Evolutionary conservation across 352 stramenopile genomes (phyloP).

Genomic region (Pythium dissotocum): DNA sequence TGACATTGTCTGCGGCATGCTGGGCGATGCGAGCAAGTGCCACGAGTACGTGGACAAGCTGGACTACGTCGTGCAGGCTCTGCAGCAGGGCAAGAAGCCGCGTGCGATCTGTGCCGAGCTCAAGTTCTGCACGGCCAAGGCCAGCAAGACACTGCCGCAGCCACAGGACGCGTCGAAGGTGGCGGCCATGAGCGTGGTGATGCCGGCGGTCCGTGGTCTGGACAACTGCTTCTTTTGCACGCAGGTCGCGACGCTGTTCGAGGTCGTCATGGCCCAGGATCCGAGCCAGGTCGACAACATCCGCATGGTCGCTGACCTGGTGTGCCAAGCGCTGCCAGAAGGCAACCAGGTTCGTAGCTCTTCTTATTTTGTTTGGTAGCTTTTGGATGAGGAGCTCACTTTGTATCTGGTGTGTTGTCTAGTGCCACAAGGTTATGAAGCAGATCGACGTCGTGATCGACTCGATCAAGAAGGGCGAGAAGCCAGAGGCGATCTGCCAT

Average conservation of each 20-base stretch:
- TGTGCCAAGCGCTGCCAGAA: slow-evolving; percentile 50
- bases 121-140: slow-evolving; percentile 44
- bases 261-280: slow-evolving; percentile 50
- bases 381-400: slow-evolving; percentile 1
- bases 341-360: slow-evolving; percentile 49
- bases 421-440: slow-evolving; percentile 46
- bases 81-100: slow-evolving; percentile 63
- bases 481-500: slow-evolving; percentile 48
- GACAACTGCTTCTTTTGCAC: slow-evolving; percentile 62
- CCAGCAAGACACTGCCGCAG: slow-evolving; percentile 4
- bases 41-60: slow-evolving; percentile 70
- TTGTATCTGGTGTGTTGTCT: slow-evolving; percentile 14
- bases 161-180: neutral
- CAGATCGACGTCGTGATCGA: slow-evolving; percentile 61
- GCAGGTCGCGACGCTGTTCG: slow-evolving; percentile 48
- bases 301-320: slow-evolving; percentile 50
- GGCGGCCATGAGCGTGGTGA: neutral
- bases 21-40: slow-evolving; percentile 59
- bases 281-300: slow-evolving; percentile 49
- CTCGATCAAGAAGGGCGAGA: slow-evolving; percentile 42
- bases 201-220: neutral
- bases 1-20: slow-evolving; percentile 76
- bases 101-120: slow-evolving; percentile 57
- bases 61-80: slow-evolving; percentile 55
- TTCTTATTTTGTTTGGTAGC: slow-evolving; percentile 1